Evolutionary conservation across 202 grass and related monocot genomes (phyloP).

Genomic region (Bolboschoenoplectus hybrid): DNA sequence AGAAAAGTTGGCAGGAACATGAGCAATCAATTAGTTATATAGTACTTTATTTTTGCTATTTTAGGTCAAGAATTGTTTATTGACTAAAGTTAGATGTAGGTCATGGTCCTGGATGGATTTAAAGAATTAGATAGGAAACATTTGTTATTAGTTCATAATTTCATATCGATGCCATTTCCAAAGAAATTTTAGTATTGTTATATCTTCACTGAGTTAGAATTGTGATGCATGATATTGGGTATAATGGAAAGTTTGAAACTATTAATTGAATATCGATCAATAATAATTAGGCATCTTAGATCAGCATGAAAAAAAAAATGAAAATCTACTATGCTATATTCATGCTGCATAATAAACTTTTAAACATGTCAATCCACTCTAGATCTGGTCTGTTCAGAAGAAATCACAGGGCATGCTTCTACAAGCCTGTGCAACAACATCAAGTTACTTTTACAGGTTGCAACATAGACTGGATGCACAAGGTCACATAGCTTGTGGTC

Average conservation of each 20-base stretch:
- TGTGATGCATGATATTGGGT: background rate
- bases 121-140: background rate
- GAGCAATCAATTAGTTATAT: background rate
- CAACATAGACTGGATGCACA: background rate
- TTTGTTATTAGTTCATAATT: background rate
- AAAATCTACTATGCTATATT: background rate
- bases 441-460: background rate
- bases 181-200: background rate
- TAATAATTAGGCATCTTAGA: background rate
- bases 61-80: background rate
- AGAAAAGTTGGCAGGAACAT: background rate
- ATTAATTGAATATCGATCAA: background rate
- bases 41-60: background rate
- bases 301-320: background rate
- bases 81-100: background rate
- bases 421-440: slow-evolving; percentile 8
- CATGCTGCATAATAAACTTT: background rate
- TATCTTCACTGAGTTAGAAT: background rate
- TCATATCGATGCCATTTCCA: background rate
- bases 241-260: background rate
- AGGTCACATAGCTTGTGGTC: slow-evolving; percentile 15
- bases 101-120: background rate
- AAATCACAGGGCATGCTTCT: background rate
- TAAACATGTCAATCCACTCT: background rate
- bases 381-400: slow-evolving; percentile 1